A percentile compares a stretch with the other conserved stretches of the same genome.
These are phyloP conservation scores for Cercospora sp. DNA, from an alignment of 2,329 filamentous ascomycete genomes.

Conservation along the genomic window DNA sequence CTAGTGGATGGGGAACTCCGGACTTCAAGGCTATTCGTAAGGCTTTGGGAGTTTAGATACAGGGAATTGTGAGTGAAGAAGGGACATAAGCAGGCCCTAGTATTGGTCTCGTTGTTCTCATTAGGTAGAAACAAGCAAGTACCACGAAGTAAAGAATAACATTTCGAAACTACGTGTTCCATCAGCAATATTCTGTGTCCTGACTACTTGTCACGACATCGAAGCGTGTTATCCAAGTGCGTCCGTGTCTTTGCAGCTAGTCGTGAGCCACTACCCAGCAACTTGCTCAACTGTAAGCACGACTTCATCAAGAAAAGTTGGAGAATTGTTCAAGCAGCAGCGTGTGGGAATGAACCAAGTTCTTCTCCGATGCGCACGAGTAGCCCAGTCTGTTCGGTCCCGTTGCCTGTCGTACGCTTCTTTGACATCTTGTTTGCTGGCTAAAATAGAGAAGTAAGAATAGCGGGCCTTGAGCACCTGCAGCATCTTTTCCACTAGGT, in stretches of 20 bases:
- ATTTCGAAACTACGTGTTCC: not conserved
- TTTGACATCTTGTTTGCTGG: no score
- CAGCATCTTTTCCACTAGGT: no score
- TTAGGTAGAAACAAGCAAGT: not conserved
- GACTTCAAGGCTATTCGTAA: slow-evolving; percentile 27
- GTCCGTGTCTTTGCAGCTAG: no score
- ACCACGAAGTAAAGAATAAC: not conserved
- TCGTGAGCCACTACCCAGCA: no score
- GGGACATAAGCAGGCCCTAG: not conserved
- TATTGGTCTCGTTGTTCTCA: not conserved
- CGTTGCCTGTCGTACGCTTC: no score
- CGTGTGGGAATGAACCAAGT: no score
- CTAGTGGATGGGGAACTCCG: slow-evolving; percentile 32
- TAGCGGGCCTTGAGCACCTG: not conserved
- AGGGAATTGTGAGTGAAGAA: not conserved
- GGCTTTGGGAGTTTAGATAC: slow-evolving; percentile 17
- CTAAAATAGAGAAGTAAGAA: not conserved
- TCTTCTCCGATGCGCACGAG: not conserved
- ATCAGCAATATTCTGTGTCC: not conserved
- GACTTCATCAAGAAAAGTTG: no score
- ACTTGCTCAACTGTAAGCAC: no score
- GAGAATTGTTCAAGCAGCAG: no score
- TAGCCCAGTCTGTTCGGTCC: no score
- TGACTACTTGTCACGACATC: not conserved
- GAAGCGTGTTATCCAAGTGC: not conserved